Conservation (phyloP, 1,139 yeast species). For the Eremothecium coryli region DNA sequence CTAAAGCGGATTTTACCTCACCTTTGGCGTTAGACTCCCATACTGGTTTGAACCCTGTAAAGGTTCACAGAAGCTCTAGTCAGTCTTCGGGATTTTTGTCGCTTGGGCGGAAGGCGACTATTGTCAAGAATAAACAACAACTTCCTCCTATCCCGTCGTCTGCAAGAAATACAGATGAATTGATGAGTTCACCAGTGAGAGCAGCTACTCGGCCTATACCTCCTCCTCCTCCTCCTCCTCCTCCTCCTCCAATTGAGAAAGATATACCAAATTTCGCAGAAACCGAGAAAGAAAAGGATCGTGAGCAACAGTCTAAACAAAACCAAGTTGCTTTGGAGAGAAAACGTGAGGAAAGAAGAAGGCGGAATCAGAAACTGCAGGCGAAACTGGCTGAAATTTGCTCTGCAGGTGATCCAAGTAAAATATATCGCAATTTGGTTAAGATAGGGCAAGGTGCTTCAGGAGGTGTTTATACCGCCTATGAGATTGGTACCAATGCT, state of each 20-base stretch:
- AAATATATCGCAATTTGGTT: conserved; percentile 53
- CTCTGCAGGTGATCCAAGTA: conserved; percentile 79
- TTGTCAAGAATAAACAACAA: conserved; percentile 10
- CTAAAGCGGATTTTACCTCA: conserved; percentile 17
- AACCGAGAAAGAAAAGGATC: conserved; percentile 1
- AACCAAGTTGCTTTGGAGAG: conserved; percentile 21
- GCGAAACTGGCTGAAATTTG: conserved; percentile 69
- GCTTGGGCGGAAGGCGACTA: conserved; percentile 13
- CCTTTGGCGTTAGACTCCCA: conserved; percentile 17
- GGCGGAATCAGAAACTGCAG: conserved; percentile 59
- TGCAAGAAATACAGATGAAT: conserved; percentile 7
- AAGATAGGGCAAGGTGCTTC: conserved; percentile 98
- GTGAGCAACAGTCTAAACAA: conserved; percentile 10
- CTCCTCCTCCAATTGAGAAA: conserved; percentile 13
- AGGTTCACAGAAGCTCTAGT: conserved; percentile 8
- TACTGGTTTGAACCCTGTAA: conserved; percentile 7
- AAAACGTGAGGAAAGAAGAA: conserved; percentile 66
- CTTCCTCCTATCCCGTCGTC: conserved; percentile 15
- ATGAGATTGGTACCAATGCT: conserved; percentile 48
- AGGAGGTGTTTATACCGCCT: conserved; percentile 94
- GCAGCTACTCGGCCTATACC: conserved; percentile 9
- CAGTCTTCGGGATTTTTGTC: conserved; percentile 8
- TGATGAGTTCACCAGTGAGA: conserved; percentile 8
- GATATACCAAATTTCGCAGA: conserved; percentile 6
- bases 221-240: conserved; percentile 22